Evolutionary conservation across 306 rosid genomes (phyloP), one percentile per base, ranked within the genome.

Genomic region (Cucumis melo): DNA sequence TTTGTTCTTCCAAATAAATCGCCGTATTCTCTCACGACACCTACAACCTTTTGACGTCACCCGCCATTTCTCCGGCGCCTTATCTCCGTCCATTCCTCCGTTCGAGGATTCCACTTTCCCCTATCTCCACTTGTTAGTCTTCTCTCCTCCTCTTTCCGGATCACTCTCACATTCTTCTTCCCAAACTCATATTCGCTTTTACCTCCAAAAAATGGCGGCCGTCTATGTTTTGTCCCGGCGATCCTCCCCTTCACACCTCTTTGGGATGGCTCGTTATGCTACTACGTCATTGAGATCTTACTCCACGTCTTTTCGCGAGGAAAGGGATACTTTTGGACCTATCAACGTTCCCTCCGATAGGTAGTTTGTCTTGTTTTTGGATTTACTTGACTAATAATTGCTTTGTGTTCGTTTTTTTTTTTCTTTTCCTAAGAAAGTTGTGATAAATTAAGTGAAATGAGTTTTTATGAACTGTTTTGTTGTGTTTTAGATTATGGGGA

Each of bases 301-400:
- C 78, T 88, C 97, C 53, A 80, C 91, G 44, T 74, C 96, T 41
- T 95, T 90, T 51, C 81, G 99, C 23, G 99, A 95, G 82, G 99
- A 95, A 83, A 81, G 87, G 73, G 99, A 95, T 64, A 95, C 99
- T 36, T 90, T 95, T 17, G 99, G 99, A 9, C 96, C 99, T 57
- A 95, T 95, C 77, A 90, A 87, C 77, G 98, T 95, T 77, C 99
- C 98, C 32, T 87, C 93, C 14, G 93, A 95, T 83, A 95, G 88
- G 99, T 94, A 23, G 29, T 39, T 64, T 32, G 34, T 53, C 60
- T 71, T 4, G 16, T 50, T 51, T 73, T 27, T 27, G 8, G 60
- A 29, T 73, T 51, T 73, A 12, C 46, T 29, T 53, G 16, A 73
- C 8, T 11, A 9, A 12, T 29, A 29, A 1, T n/a, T 72, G 44